Evolutionary conservation across 2,329 filamentous ascomycete genomes (phyloP).

Genomic region (Talaromyces atroroseus): DNA sequence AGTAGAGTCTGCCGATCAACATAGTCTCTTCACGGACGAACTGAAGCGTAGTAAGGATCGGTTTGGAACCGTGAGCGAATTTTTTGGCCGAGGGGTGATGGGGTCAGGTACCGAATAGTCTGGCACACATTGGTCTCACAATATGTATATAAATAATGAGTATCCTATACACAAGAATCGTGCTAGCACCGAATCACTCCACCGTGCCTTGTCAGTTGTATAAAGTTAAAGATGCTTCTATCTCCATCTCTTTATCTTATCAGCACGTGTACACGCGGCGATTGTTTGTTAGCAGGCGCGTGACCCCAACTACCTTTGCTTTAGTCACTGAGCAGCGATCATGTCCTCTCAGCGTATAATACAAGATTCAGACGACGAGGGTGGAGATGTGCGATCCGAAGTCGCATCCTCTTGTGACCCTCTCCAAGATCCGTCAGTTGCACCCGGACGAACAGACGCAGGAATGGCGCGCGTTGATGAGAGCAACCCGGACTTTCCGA

Average conservation of each 20-base stretch:
- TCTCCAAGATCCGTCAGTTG: constrained; percentile 12
- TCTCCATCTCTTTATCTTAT: constrained; percentile 21
- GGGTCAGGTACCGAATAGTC: constrained; percentile 33
- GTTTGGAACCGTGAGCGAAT: constrained; percentile 88
- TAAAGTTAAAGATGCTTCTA: too few species aligned
- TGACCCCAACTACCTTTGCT: too few species aligned
- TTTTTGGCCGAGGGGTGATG: constrained; percentile 94
- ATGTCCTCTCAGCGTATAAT: constrained; percentile 38
- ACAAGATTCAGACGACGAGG: constrained; percentile 42
- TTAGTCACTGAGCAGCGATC: too few species aligned
- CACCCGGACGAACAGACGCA: neutral
- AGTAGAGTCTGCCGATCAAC: constrained; percentile 75
- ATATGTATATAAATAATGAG: neutral
- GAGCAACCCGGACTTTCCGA: neutral
- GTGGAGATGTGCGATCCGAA: constrained; percentile 28
- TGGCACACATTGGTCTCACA: neutral
- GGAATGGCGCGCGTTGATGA: neutral
- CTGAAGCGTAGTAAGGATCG: constrained; percentile 71
- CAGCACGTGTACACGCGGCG: constrained; percentile 26
- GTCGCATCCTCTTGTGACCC: constrained; percentile 18
- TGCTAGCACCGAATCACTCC: neutral
- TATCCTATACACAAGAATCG: neutral
- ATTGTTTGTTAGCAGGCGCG: constrained; percentile 14
- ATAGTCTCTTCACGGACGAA: constrained; percentile 83
- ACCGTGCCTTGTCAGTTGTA: neutral